A percentile compares a stretch with the other conserved stretches of the same genome.
Evolutionary conservation across 345 rosid genomes (phyloP).

Genomic region (Abelmoschus esculentus): DNA sequence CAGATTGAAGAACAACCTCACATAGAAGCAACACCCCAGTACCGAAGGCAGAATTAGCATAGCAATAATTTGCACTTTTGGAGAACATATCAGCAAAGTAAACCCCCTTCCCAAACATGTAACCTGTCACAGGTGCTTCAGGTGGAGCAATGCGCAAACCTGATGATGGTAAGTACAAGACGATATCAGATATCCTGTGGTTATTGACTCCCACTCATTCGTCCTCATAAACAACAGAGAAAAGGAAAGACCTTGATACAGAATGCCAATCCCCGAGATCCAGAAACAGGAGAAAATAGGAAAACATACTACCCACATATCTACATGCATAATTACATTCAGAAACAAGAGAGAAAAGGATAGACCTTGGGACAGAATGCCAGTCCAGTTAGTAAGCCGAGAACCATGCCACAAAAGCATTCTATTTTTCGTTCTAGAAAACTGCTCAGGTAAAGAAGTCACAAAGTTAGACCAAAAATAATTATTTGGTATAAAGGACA

Average conservation of each 20-base stretch:
- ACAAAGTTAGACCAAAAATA: neutral
- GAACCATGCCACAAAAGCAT: conserved; percentile 97
- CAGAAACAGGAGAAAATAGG: neutral
- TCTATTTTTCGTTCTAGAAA: conserved; percentile 49
- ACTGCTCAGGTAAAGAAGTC: conserved; percentile 33
- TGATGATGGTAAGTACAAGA: conserved; percentile 23
- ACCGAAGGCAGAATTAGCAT: conserved; percentile 31
- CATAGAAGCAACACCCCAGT: conserved; percentile 80
- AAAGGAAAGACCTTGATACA: conserved; percentile 60
- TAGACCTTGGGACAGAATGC: conserved; percentile 90
- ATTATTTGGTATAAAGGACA: neutral
- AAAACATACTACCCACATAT: neutral
- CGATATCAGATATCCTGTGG: conserved; percentile 11
- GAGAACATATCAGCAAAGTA: conserved; percentile 98
- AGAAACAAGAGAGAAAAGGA: conserved; percentile 11
- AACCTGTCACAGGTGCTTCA: conserved; percentile 85
- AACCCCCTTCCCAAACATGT: conserved; percentile 96
- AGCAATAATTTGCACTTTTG: conserved; percentile 91
- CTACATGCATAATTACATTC: neutral
- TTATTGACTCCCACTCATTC: neutral
- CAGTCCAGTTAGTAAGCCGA: conserved; percentile 93
- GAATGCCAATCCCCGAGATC: conserved; percentile 60
- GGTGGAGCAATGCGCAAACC: conserved; percentile 96
- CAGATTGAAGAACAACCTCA: conserved; percentile 41
- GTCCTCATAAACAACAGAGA: conserved; percentile 8